These are phyloP conservation scores for Citrus australasica DNA, from an alignment of 345 rosid species.

Conservation along the genomic window DNA sequence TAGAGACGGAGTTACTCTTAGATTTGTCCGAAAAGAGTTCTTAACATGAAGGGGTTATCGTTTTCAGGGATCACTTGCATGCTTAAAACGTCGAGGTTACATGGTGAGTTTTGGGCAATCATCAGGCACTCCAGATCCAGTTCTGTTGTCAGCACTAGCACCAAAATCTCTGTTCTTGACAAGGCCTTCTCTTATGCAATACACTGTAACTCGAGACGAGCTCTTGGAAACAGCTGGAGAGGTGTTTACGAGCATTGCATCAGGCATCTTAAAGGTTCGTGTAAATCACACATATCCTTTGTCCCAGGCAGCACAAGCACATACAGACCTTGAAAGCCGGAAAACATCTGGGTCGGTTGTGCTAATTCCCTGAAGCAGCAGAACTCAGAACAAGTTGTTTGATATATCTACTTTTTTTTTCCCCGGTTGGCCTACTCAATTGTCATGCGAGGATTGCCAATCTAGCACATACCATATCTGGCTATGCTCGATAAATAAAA, in stretches of 20 bases:
- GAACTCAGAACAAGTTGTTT: not conserved
- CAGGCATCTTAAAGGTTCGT: conserved; percentile 57
- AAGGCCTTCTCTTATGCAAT: conserved; percentile 73
- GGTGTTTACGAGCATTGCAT: conserved; percentile 56
- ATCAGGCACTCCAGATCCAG: conserved; percentile 73
- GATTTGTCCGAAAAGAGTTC: not conserved
- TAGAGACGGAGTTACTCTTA: not conserved
- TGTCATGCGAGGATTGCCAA: not conserved
- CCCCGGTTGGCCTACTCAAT: not conserved
- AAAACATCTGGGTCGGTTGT: conserved; percentile 74
- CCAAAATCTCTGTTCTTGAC: conserved; percentile 78
- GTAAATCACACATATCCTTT: conserved; percentile 74
- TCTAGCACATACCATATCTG: not conserved
- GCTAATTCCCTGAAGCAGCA: conserved; percentile 51
- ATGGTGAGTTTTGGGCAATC: conserved; percentile 93
- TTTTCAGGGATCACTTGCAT: conserved; percentile 74
- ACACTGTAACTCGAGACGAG: conserved; percentile 66
- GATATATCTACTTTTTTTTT: not conserved
- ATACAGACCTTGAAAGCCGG: conserved; percentile 69
- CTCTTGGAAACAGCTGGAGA: conserved; percentile 71
- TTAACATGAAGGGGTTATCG: not conserved
- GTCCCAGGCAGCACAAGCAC: conserved; percentile 72
- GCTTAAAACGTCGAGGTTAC: conserved; percentile 73
- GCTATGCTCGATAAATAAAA: not conserved
- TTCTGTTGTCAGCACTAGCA: conserved; percentile 69